Evolutionary conservation across 345 rosid genomes (phyloP).

Genomic region (Brassica juncea): DNA sequence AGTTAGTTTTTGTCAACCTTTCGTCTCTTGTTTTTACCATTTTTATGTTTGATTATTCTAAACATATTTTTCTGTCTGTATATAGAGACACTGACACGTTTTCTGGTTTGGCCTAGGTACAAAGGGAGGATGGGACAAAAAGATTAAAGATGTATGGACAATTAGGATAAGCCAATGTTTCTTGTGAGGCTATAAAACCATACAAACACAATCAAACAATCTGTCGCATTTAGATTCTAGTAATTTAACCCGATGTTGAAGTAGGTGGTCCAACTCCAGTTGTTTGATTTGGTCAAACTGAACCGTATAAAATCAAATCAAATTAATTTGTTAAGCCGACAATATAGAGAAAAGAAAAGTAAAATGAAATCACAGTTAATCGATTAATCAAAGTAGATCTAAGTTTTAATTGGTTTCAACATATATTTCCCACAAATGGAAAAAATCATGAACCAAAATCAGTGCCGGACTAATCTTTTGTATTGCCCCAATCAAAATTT

Average conservation of each 20-base stretch:
- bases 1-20: background rate
- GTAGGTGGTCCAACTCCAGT: constrained; percentile 19
- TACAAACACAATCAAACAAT: constrained; percentile 28
- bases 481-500: too few species aligned
- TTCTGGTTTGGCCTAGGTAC: background rate
- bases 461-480: too few species aligned
- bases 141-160: background rate
- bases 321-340: background rate
- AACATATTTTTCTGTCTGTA: background rate
- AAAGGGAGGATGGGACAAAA: constrained; percentile 1
- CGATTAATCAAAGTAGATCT: background rate
- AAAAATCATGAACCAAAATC: background rate
- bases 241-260: constrained; percentile 21
- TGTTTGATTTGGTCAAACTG: constrained; percentile 11
- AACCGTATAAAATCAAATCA: background rate
- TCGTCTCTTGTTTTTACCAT: background rate
- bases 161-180: constrained; percentile 33
- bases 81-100: background rate
- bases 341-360: background rate
- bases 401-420: background rate
- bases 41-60: background rate
- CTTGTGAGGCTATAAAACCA: constrained; percentile 31
- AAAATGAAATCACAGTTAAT: constrained; percentile 11
- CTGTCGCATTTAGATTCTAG: constrained; percentile 21
- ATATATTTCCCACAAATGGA: background rate